Evolutionary conservation across 345 rosid genomes (phyloP).

Genomic region (Cardamine chenopodiifolia): DNA sequence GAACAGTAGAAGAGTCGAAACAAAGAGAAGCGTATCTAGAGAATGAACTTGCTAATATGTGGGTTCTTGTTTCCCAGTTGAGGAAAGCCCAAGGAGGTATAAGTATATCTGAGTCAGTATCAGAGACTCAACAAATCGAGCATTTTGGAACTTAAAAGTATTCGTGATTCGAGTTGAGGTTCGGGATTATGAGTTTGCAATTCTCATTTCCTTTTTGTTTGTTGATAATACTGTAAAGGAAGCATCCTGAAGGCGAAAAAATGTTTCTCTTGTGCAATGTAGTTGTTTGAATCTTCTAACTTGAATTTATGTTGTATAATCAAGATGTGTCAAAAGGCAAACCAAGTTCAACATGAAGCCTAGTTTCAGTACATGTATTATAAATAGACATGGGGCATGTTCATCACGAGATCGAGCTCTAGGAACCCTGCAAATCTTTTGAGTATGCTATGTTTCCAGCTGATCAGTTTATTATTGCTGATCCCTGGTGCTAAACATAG

Average conservation of each 20-base stretch:
- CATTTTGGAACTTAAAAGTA: constrained; percentile 35
- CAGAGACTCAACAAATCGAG: constrained; percentile 32
- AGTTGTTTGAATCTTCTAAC: not conserved
- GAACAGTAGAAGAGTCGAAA: constrained; percentile 79
- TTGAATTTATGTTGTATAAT: not conserved
- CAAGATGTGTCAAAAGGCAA: not conserved
- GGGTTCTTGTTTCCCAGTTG: constrained; percentile 93
- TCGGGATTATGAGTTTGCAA: constrained; percentile 9
- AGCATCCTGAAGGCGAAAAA: not conserved
- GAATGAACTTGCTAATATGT: constrained; percentile 98
- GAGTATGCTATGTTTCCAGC: not conserved
- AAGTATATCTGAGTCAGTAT: constrained; percentile 45
- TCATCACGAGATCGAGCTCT: not conserved
- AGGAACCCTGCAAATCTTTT: not conserved
- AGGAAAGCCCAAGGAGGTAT: constrained; percentile 60
- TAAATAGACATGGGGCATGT: not conserved
- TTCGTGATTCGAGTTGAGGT: not conserved
- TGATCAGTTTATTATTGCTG: not conserved
- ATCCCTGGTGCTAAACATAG: not conserved
- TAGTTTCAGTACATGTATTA: not conserved
- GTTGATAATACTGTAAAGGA: constrained; percentile 13
- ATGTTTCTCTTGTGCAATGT: not conserved
- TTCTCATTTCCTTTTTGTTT: constrained; percentile 5
- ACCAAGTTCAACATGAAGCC: not conserved
- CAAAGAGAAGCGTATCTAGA: constrained; percentile 92